These are phyloP conservation scores for Wickerhamomyces kurtzmanii DNA, from an alignment of 805 yeast species.

Conservation along the genomic window DNA sequence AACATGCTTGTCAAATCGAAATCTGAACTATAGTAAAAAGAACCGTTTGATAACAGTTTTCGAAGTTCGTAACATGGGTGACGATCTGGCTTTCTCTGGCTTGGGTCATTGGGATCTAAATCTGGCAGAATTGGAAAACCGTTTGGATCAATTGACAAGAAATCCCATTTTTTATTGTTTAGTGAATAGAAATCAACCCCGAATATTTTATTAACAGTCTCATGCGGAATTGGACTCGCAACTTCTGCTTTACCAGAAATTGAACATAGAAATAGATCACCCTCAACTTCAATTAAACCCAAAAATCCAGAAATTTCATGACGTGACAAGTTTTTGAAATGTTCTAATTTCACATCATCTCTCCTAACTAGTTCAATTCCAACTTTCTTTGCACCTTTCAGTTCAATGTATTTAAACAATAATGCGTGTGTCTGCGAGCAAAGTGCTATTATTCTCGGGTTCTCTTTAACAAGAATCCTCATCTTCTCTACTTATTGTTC, in stretches of 20 bases:
- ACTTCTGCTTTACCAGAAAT: conserved; percentile 71
- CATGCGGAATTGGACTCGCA: conserved; percentile 74
- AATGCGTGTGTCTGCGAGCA: conserved; percentile 33
- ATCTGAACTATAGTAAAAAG: conserved; percentile 86
- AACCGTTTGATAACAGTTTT: conserved; percentile 75
- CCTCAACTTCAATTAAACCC: conserved; percentile 67
- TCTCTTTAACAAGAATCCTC: conserved; percentile 25
- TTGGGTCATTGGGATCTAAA: conserved; percentile 24
- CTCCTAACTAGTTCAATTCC: conserved; percentile 39
- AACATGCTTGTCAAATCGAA: conserved; percentile 86
- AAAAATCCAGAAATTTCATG: conserved; percentile 56
- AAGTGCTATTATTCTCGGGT: conserved; percentile 30
- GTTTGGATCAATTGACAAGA: conserved; percentile 51
- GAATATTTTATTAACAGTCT: conserved; percentile 69
- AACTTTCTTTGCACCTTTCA: conserved; percentile 24
- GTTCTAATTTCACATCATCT: conserved; percentile 23
- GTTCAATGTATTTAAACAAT: conserved; percentile 30
- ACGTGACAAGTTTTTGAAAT: conserved; percentile 31
- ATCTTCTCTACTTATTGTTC: no score
- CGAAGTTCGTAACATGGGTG: conserved; percentile 82
- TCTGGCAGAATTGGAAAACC: conserved; percentile 50
- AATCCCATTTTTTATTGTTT: conserved; percentile 71
- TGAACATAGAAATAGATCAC: conserved; percentile 64
- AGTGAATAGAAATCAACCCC: conserved; percentile 85
- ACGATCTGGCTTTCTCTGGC: no score